A percentile compares a stretch with the other conserved stretches of the same genome.
Conservation (phyloP, 176 grass and related monocot species). For the Lolium perenne region DNA sequence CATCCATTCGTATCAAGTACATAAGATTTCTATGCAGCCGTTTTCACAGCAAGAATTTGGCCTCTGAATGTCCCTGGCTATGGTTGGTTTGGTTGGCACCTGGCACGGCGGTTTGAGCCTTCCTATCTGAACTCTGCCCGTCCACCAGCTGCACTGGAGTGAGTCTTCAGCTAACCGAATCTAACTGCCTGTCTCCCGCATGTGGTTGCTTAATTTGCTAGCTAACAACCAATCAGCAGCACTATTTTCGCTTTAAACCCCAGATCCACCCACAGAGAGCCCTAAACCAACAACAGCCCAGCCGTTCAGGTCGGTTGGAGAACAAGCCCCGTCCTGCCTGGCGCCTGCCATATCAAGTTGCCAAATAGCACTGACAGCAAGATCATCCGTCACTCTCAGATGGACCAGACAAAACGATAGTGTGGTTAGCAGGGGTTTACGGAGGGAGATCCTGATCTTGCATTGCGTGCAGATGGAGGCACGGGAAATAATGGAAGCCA, state of each 20-base stretch:
- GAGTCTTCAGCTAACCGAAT: neutral
- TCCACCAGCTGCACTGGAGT: neutral
- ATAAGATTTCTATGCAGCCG: too few relatives aligned
- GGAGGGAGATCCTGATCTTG: conserved; percentile 32
- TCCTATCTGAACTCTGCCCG: neutral
- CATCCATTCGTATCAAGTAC: neutral
- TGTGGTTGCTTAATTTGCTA: conserved; percentile 31
- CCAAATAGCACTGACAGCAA: conserved; percentile 26
- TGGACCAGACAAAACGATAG: conserved; percentile 26
- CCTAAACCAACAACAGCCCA: conserved; percentile 14
- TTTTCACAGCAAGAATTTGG: neutral
- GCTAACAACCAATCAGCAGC: conserved; percentile 19
- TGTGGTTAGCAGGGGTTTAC: conserved; percentile 17
- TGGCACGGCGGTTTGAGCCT: neutral
- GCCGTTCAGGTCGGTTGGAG: conserved; percentile 34
- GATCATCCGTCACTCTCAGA: conserved; percentile 19
- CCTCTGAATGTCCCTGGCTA: neutral
- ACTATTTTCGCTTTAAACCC: neutral
- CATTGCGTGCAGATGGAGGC: conserved; percentile 28
- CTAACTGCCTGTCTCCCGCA: conserved; percentile 35
- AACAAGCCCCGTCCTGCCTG: neutral
- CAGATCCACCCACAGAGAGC: conserved; percentile 28
- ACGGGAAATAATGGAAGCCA: conserved; percentile 35
- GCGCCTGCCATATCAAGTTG: conserved; percentile 32
- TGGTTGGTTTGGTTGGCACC: neutral